Evolutionary conservation across 2,329 filamentous ascomycete species (phyloP), one percentile per base, ranked within the genome.

Genomic region (Sclerotinia minor): DNA sequence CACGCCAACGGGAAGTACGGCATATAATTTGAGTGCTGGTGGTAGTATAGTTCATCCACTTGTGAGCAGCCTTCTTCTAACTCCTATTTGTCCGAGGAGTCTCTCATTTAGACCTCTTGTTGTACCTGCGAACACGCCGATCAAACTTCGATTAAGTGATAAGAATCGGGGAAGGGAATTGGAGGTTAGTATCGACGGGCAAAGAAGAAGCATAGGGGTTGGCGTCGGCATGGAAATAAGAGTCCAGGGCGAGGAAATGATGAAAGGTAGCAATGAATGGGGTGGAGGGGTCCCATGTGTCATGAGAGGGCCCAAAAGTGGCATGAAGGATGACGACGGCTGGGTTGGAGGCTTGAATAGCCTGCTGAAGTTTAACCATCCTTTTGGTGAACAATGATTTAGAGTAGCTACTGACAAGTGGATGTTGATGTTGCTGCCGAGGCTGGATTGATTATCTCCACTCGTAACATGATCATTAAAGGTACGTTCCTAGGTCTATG

Each of bases 321-420:
- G 79, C 2, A 77, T 78, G 32, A 85, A 89, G 71, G 85, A 89
- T 57, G 92, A 97, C 75, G 94, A 98, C 78, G 92, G 94, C 24
- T 99, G 95, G 95, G 94, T 99, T 2, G 94, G 94, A 0, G 94
- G 95, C 0, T 79, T 99, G 76, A 99, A 97, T 76, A 92, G 92
- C 13, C 78, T 98, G 75, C 80, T 99, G 73, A 99, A 99, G 81
- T 99, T 98, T 78, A 99, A 99, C 78, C 92, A 97, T 80, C 94
- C 94, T 0, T 98, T 98, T 82, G 95, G 95, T 0, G 89, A 90
- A 74, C 83, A 73, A 59, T 69, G n/a, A 63, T 59, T 5, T 50
- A n/a, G 32, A 6, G 29, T 29, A 61, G 32, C 35, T 47, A 54
- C 15, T 26, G 24, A 35, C 41, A 41, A 21, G 29, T 47, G 35